Evolutionary conservation across 148 eudicot genomes (phyloP).

Genomic region (Vaccinium darrowii): DNA sequence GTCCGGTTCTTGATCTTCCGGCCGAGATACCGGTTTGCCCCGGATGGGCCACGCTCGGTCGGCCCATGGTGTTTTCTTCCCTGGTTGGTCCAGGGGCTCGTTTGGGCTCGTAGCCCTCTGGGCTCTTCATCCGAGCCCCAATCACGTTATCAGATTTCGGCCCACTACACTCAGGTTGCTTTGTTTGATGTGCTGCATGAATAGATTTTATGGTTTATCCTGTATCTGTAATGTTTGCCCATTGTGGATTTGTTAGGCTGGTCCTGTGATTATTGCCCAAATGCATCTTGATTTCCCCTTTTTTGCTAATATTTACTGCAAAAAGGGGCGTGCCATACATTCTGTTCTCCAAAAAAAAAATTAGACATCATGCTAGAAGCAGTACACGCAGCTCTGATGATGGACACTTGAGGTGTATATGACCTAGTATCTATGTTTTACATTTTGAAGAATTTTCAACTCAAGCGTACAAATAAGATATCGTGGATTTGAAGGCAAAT

Average conservation of each 20-base stretch:
- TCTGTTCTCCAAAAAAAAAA: not conserved
- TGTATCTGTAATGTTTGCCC: not conserved
- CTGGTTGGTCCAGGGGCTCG: no score
- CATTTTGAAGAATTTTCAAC: not conserved
- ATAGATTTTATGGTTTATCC: not conserved
- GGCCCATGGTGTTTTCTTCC: no score
- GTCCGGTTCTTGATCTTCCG: no score
- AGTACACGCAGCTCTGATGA: no score
- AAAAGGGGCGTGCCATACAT: not conserved
- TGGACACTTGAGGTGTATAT: not conserved
- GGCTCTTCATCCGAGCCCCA: no score
- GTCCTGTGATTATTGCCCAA: not conserved
- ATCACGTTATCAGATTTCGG: no score
- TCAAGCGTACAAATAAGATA: not conserved
- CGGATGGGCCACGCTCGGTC: no score
- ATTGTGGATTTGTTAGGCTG: not conserved
- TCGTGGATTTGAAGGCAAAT: not conserved
- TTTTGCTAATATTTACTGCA: conserved; percentile 1
- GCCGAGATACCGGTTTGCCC: no score
- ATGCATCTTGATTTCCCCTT: conserved; percentile 5
- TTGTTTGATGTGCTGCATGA: not conserved
- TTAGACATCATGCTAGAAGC: no score
- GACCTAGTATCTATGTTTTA: not conserved
- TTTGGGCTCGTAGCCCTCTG: no score
- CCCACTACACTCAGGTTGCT: conserved; percentile 5